Percentiles rank a stretch among this genome's conserved stretches.
Conservation (phyloP, 78 protist species). For the Dictyostelium firmibasis region DNA sequence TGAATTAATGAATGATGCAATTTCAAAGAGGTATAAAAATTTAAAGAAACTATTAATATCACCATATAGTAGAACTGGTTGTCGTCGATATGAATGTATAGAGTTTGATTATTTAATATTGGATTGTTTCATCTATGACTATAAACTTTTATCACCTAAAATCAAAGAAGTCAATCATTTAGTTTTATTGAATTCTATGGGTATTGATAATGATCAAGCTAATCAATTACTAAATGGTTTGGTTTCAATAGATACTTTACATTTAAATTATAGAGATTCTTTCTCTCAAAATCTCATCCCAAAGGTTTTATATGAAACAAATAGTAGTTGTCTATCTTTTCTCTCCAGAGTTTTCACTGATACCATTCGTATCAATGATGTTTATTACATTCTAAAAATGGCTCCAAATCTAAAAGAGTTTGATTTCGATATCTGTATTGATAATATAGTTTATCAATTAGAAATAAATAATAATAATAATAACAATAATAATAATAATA, state of each 20-base stretch:
- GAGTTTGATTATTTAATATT: background rate
- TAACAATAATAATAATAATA: too few relatives aligned
- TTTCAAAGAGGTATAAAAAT: background rate
- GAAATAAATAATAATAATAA: background rate
- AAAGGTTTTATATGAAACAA: background rate
- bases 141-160: background rate
- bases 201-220: background rate
- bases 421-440: background rate
- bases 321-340: background rate
- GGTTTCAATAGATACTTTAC: background rate
- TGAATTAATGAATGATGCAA: background rate
- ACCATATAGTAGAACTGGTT: background rate
- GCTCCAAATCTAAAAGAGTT: slow-evolving; percentile 4
- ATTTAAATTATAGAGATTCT: background rate
- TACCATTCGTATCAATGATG: background rate
- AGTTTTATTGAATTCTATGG: background rate
- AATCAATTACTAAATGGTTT: background rate
- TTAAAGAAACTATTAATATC: background rate
- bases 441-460: background rate
- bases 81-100: background rate
- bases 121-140: background rate
- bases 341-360: background rate
- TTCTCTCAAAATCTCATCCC: background rate
- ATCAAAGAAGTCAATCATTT: background rate
- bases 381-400: background rate